These are phyloP conservation scores for Dorcoceras hygrometricum DNA, from an alignment of 257 asterid genomes.

Conservation along the genomic window DNA sequence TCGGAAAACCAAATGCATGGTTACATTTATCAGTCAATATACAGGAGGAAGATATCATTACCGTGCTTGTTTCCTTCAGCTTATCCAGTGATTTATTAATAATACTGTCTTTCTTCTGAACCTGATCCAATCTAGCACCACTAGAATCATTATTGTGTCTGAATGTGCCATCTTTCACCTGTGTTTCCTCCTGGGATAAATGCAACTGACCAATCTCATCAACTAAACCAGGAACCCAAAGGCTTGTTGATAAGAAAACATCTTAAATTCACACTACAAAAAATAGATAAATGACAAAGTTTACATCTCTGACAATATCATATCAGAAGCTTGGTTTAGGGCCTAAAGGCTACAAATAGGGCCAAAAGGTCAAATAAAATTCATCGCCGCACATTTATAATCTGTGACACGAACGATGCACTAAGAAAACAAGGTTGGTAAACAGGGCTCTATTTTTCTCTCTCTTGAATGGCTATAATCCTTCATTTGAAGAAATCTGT, in stretches of 20 bases:
- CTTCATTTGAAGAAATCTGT: background rate
- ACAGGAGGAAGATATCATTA: constrained; percentile 33
- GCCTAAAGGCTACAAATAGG: constrained; percentile 14
- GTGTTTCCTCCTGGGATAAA: constrained; percentile 67
- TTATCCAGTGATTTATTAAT: constrained; percentile 80
- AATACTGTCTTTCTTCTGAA: constrained; percentile 64
- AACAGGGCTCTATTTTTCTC: background rate
- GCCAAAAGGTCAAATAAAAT: background rate
- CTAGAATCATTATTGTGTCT: constrained; percentile 35
- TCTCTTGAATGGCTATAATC: background rate
- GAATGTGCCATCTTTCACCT: constrained; percentile 41
- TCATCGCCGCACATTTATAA: background rate
- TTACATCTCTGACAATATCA: background rate
- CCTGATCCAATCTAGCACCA: constrained; percentile 40
- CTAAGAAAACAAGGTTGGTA: background rate
- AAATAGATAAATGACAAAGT: background rate
- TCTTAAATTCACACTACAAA: background rate
- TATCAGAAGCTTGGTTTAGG: background rate
- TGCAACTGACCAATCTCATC: constrained; percentile 24
- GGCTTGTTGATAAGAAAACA: constrained; percentile 16
- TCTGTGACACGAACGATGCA: constrained; percentile 1
- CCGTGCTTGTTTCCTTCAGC: constrained; percentile 90
- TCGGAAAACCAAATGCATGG: constrained; percentile 1
- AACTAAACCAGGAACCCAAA: constrained; percentile 18
- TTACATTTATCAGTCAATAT: constrained; percentile 18